These are phyloP conservation scores for Byssothecium circinans DNA, from an alignment of 2,329 filamentous ascomycete genomes.

Conservation along the genomic window DNA sequence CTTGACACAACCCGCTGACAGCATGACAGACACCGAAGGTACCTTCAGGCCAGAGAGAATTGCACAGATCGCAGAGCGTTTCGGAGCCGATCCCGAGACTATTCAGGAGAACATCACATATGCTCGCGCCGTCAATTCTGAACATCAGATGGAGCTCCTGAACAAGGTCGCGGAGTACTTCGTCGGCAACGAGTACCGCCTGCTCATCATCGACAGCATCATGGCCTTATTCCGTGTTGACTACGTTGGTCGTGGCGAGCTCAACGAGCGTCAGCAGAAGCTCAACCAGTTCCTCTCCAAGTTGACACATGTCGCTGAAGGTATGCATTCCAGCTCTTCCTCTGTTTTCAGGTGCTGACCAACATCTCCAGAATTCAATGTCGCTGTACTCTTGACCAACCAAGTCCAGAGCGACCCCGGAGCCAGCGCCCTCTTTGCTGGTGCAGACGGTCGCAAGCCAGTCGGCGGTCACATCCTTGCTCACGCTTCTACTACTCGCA, in stretches of 20 bases:
- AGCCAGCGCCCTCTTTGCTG: constrained; percentile 67
- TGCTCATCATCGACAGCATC: constrained; percentile 70
- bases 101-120: constrained; percentile 68
- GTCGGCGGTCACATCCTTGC: constrained; percentile 69
- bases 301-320: constrained; percentile 66
- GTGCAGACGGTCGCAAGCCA: constrained; percentile 68
- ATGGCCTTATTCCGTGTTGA: constrained; percentile 71
- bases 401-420: constrained; percentile 73
- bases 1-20: constrained; percentile 9
- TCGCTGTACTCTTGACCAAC: constrained; percentile 62
- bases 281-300: constrained; percentile 66
- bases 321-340: constrained; percentile 31
- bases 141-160: constrained; percentile 66
- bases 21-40: constrained; percentile 44
- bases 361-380: constrained; percentile 61
- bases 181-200: constrained; percentile 63
- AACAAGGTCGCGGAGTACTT: constrained; percentile 64
- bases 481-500: constrained; percentile 67
- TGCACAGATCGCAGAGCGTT: constrained; percentile 66
- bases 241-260: constrained; percentile 66
- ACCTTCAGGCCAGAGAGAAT: constrained; percentile 69
- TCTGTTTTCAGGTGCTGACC: neutral
- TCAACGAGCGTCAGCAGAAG: constrained; percentile 69
- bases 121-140: constrained; percentile 66
- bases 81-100: constrained; percentile 52